These are phyloP conservation scores for Cnidoscolus chayamansa DNA, from an alignment of 441 rosid genomes.

Conservation along the genomic window DNA sequence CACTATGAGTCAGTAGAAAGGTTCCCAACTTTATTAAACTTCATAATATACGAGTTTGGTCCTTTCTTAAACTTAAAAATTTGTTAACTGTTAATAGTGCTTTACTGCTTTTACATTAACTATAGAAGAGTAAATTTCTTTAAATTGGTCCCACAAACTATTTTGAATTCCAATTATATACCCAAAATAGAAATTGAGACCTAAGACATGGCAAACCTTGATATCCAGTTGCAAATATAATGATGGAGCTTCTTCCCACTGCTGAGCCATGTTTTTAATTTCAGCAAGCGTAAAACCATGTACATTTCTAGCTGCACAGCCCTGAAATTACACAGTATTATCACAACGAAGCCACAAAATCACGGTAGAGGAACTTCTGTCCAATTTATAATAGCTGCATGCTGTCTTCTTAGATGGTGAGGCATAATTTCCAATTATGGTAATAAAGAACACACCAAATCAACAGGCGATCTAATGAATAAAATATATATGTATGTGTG, in stretches of 20 bases:
- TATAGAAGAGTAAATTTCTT: not conserved
- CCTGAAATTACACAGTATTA: conserved; percentile 47
- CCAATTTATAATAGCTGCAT: conserved; percentile 17
- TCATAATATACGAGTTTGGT: not conserved
- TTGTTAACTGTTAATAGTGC: not conserved
- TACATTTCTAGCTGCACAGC: conserved; percentile 94
- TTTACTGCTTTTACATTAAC: not conserved
- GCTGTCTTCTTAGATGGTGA: not conserved
- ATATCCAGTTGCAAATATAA: conserved; percentile 68
- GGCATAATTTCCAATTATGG: conserved; percentile 8
- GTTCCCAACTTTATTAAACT: conserved; percentile 1
- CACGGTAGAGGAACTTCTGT: conserved; percentile 5
- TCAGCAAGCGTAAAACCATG: conserved; percentile 79
- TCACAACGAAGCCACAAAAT: conserved; percentile 11
- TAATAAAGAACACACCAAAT: not conserved
- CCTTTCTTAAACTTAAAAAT: not conserved
- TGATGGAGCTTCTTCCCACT: conserved; percentile 85
- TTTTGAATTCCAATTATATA: conserved; percentile 1
- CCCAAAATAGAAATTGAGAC: conserved; percentile 10
- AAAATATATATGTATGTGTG: not conserved
- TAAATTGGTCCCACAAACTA: conserved; percentile 5
- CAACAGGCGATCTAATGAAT: not conserved
- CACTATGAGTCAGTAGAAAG: not conserved
- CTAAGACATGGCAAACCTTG: conserved; percentile 46
- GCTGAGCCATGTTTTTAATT: conserved; percentile 72